Base-by-base conservation (phyloP, 1,139 yeast genomes). In the Pichia cactophila region DNA sequence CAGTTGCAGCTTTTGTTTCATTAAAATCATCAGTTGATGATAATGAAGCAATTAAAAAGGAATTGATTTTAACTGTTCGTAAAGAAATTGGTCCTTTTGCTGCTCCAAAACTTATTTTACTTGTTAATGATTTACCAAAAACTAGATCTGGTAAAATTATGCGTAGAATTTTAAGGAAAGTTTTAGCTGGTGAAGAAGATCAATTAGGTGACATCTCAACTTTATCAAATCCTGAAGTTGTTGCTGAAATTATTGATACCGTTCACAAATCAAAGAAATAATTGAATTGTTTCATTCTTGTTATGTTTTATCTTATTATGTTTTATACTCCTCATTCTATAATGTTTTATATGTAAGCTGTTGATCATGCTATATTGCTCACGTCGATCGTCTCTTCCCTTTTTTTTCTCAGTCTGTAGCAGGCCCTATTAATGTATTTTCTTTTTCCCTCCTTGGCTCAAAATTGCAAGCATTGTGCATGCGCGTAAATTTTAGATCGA, bases 21-120 rank as follows among this genome's bases (percentile, higher is more conserved):
- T 72, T 84, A 61, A 83, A 83, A 68, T 64, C 62, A 43, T 62
- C 69, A 41, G 64, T 66, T 35, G 67, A 67, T 31, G 68, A 66
- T 46, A 60, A 68, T 4, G 58, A 65, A 10, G 69, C 70, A 16
- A 70, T 80, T 58, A 82, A 82, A 65, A 83, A 81, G 64, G 89
- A 82, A 65, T 73, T 84, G 63, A 73, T 83, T 50, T 68, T 83
- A 59, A 82, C 88, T 20, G 90, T 84, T 38, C 73, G 92, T 64
- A 82, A 81, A 64, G 90, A 83, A 66, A 84, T 84, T 62, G 92
- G 92, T 28, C 90, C 92, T 47, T 84, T 84, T 67, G 92, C 92
- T 33, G 87, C 92, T 37, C 92, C 92, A 47, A 84, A 84, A 68
- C 66, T 80, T 58, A 81, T 83, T 58, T 72, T 83, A 52, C 69